A percentile compares a stretch with the other conserved stretches of the same genome.
These are phyloP conservation scores for Globisporangium parvum DNA, from an alignment of 352 stramenopile species.

Conservation along the genomic window DNA sequence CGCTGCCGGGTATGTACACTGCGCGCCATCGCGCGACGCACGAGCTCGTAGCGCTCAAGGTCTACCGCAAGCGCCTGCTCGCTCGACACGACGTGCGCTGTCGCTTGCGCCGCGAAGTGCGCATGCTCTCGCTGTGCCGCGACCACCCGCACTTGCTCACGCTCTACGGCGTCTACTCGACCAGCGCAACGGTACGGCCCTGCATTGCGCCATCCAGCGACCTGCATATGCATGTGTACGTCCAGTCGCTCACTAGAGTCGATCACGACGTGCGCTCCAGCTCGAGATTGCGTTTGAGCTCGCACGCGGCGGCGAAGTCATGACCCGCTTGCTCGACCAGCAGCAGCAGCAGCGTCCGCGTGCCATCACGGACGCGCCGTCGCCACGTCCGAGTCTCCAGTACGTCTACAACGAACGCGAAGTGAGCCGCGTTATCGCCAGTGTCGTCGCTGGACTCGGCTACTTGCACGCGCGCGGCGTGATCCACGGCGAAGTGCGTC, in stretches of 20 bases:
- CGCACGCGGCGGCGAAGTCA: constrained; percentile 52
- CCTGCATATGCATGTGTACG: background rate
- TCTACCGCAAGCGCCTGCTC: constrained; percentile 52
- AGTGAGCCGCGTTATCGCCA: constrained; percentile 41
- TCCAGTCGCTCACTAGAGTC: background rate
- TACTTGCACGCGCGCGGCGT: constrained; percentile 51
- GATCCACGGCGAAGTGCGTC: constrained; percentile 62
- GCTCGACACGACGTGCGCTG: constrained; percentile 31
- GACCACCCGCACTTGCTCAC: constrained; percentile 60
- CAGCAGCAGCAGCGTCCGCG: background rate
- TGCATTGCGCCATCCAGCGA: background rate
- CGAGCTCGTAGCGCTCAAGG: constrained; percentile 68
- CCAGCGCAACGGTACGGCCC: constrained; percentile 20
- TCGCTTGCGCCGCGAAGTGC: constrained; percentile 67
- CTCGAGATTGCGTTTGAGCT: constrained; percentile 78
- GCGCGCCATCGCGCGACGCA: constrained; percentile 48
- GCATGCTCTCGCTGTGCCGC: constrained; percentile 37
- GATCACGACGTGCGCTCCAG: constrained; percentile 1
- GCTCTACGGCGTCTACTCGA: constrained; percentile 55
- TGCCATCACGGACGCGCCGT: background rate
- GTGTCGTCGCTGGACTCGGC: constrained; percentile 35
- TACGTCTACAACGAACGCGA: constrained; percentile 46
- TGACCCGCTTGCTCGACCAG: constrained; percentile 27
- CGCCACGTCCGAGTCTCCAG: background rate
- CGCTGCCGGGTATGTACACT: constrained; percentile 50